A percentile compares a stretch with the other conserved stretches of the same genome.
Conservation (phyloP, 495 filamentous ascomycete genomes). For the Elasticomyces elasticus region DNA sequence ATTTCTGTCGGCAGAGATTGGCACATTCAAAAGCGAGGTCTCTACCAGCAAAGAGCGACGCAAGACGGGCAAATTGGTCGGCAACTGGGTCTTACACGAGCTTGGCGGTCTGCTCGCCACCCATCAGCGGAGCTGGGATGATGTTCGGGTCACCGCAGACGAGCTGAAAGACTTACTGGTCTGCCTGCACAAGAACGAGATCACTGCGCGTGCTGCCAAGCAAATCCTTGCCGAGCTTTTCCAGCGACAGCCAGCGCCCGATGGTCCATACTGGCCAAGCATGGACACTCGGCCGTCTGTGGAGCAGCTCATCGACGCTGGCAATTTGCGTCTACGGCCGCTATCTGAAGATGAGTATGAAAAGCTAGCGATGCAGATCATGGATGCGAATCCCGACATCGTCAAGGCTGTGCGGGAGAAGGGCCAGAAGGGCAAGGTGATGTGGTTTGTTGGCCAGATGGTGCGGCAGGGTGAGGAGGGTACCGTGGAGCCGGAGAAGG, state of each 20-base stretch:
- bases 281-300: constrained; percentile 38
- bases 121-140: constrained; percentile 42
- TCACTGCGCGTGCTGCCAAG: constrained; percentile 63
- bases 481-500: constrained; percentile 63
- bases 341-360: constrained; percentile 51
- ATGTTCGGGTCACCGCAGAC: constrained; percentile 45
- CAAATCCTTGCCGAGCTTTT: constrained; percentile 56
- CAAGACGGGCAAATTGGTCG: constrained; percentile 17
- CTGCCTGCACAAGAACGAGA: constrained; percentile 51
- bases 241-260: constrained; percentile 20
- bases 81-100: constrained; percentile 61
- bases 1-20: constrained; percentile 35
- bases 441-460: constrained; percentile 87
- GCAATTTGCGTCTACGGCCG: constrained; percentile 56
- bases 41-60: too few species aligned
- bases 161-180: constrained; percentile 59
- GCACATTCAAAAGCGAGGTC: too few species aligned
- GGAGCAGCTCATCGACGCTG: constrained; percentile 51
- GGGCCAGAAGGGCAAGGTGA: constrained; percentile 63
- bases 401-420: constrained; percentile 57
- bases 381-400: constrained; percentile 49
- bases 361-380: constrained; percentile 40
- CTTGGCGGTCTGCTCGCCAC: constrained; percentile 64
- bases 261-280: too few species aligned
- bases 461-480: constrained; percentile 67